Conservation (phyloP, 495 filamentous ascomycete genomes). For the Penicillium egyptiacum region DNA sequence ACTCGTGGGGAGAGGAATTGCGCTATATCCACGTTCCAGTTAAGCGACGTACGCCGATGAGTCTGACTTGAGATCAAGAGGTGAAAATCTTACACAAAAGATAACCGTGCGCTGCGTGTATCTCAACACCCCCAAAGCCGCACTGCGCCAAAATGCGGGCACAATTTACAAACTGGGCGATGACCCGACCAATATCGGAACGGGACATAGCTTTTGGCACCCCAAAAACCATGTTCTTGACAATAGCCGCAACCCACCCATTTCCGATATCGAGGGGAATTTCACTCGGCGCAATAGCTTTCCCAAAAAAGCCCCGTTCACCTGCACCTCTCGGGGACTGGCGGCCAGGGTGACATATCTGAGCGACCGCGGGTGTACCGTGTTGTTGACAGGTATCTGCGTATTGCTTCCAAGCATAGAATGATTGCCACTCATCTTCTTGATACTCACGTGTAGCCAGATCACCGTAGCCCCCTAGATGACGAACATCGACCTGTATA, state of each 20-base stretch:
- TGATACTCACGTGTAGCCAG: slow-evolving; percentile 4
- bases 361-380: neutral
- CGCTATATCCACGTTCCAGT: neutral
- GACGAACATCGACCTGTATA: slow-evolving; percentile 7
- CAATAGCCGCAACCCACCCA: slow-evolving; percentile 2
- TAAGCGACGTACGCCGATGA: neutral
- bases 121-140: neutral
- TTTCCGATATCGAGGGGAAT: slow-evolving; percentile 7
- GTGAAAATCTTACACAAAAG: neutral
- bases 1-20: neutral
- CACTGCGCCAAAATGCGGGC: neutral
- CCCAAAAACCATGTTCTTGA: slow-evolving; percentile 6
- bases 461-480: slow-evolving; percentile 10
- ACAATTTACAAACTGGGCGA: neutral
- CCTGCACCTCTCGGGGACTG: neutral
- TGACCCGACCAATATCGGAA: slow-evolving; percentile 10
- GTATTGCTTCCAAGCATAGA: neutral
- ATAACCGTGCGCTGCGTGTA: neutral
- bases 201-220: slow-evolving; percentile 4
- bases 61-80: neutral
- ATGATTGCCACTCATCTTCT: neutral
- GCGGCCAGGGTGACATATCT: neutral
- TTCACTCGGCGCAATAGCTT: slow-evolving; percentile 7
- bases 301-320: neutral
- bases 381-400: neutral